Evolutionary conservation across 1,284 basidiomycete genomes (phyloP).

Genomic region (Phaffia rhodozyma): DNA sequence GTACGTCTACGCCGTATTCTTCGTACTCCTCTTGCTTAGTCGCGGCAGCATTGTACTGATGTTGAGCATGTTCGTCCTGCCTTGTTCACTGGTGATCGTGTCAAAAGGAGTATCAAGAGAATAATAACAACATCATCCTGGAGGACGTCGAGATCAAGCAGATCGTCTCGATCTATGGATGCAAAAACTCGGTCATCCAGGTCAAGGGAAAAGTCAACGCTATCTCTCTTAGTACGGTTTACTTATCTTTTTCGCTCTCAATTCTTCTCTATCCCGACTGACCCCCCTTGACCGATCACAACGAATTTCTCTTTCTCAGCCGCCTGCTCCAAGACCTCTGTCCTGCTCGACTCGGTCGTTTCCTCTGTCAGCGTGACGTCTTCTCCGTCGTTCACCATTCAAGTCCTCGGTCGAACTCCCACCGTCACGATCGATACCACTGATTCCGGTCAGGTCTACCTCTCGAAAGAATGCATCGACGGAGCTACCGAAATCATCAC

Average conservation of each 20-base stretch:
- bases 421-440: slow-evolving; percentile 90
- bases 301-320: slow-evolving; percentile 40
- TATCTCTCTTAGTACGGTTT: slow-evolving; percentile 58
- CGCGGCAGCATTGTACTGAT: no score
- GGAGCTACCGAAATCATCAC: slow-evolving; percentile 71
- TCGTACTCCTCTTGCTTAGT: not conserved
- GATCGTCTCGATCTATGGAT: slow-evolving; percentile 78
- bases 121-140: slow-evolving; percentile 60
- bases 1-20: slow-evolving; percentile 42
- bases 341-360: slow-evolving; percentile 84
- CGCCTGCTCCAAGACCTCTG: slow-evolving; percentile 76
- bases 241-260: slow-evolving; percentile 6
- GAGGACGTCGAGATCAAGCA: slow-evolving; percentile 72
- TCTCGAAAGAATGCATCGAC: slow-evolving; percentile 66
- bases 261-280: not conserved
- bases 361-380: slow-evolving; percentile 77
- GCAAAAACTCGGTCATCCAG: slow-evolving; percentile 77
- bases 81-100: not conserved
- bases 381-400: slow-evolving; percentile 84
- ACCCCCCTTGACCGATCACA: not conserved
- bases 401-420: slow-evolving; percentile 79
- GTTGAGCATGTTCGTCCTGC: no score
- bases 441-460: slow-evolving; percentile 89
- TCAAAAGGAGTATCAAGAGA: slow-evolving; percentile 80
- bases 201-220: slow-evolving; percentile 95